Percentiles rank a stretch among this genome's conserved stretches.
phyloP scores from a whole-genome alignment of 345 rosid species.

The Psidium guajava region DNA sequence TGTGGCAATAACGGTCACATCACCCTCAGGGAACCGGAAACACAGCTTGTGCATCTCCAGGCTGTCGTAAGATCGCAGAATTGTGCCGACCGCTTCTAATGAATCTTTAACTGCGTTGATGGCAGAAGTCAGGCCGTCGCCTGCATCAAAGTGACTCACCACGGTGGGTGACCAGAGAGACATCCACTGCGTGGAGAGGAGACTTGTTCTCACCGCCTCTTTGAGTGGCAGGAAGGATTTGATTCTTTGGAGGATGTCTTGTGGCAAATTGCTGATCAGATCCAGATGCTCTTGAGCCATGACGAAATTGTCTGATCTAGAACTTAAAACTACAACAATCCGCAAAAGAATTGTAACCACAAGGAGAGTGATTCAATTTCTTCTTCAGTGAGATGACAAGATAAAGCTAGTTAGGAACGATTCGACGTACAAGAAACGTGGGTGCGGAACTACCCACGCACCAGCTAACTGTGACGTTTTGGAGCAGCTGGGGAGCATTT shows the following conservation, averaged over 20 bases:
- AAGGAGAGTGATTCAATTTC: background rate
- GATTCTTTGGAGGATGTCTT: conserved; percentile 4
- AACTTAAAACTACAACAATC: background rate
- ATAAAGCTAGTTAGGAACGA: background rate
- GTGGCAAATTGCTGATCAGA: conserved; percentile 3
- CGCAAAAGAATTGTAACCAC: background rate
- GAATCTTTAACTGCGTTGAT: background rate
- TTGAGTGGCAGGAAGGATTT: conserved; percentile 1
- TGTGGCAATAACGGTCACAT: conserved; percentile 1
- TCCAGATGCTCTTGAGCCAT: background rate
- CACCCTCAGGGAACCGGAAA: background rate
- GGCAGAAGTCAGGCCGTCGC: background rate
- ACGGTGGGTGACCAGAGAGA: conserved; percentile 3
- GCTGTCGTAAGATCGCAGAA: background rate
- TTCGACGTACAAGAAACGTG: background rate
- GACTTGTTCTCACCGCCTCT: background rate
- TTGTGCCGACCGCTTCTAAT: background rate
- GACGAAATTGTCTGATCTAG: background rate
- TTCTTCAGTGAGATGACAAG: background rate
- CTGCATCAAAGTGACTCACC: background rate
- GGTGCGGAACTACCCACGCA: background rate
- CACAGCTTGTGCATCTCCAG: conserved; percentile 3
- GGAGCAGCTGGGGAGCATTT: background rate
- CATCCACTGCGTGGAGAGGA: conserved; percentile 5
- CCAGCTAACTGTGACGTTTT: background rate